phyloP scores from a whole-genome alignment of 2,329 filamentous ascomycete species.

The Talaromyces sp. region DNA sequence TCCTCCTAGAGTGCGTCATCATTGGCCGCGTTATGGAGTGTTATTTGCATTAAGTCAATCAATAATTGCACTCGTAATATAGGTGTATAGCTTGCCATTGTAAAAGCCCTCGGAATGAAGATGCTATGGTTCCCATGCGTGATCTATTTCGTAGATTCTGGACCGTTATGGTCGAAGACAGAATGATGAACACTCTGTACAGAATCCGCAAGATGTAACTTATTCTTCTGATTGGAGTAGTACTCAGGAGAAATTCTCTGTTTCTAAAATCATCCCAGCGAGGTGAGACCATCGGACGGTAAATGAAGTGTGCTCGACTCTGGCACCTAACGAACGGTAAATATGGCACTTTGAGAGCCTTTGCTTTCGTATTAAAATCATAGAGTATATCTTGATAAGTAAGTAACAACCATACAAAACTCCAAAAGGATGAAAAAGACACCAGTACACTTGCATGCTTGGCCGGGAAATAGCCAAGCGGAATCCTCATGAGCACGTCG shows the following conservation, averaged over 20 bases:
- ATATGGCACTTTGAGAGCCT: not conserved
- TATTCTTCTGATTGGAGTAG: not conserved
- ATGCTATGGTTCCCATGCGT: too few relatives aligned
- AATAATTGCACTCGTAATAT: too few relatives aligned
- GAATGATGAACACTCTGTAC: too few relatives aligned
- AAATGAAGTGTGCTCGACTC: not conserved
- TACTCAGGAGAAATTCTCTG: not conserved
- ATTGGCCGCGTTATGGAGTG: too few relatives aligned
- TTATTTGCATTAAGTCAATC: too few relatives aligned
- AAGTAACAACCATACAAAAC: not conserved
- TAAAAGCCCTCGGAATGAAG: too few relatives aligned
- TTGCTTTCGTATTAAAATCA: not conserved
- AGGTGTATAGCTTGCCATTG: too few relatives aligned
- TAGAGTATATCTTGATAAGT: not conserved
- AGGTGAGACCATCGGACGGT: not conserved
- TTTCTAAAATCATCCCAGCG: not conserved
- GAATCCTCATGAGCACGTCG: constrained; percentile 1
- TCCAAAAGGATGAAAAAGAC: not conserved
- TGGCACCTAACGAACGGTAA: not conserved
- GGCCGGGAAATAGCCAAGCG: not conserved
- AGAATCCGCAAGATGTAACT: not conserved
- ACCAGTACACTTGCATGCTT: constrained; percentile 4
- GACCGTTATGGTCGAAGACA: too few relatives aligned
- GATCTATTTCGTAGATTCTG: too few relatives aligned
- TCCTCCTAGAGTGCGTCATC: too few relatives aligned